These are phyloP conservation scores for Cercospora berteroae DNA, from an alignment of 2,329 filamentous ascomycete species.

Conservation along the genomic window DNA sequence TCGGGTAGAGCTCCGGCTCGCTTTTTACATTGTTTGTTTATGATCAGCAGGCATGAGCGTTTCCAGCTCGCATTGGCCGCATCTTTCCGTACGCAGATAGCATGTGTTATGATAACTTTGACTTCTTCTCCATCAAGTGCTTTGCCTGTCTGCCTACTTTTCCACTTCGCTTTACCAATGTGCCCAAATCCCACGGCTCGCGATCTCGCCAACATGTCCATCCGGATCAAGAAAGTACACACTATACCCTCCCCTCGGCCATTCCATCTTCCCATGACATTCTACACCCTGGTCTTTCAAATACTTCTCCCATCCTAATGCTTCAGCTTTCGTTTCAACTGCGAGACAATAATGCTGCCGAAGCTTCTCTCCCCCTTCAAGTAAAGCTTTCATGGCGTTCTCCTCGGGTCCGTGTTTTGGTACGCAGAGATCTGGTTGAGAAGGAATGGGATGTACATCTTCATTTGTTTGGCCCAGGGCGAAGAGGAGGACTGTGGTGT, in stretches of 20 bases:
- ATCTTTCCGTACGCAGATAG: background rate
- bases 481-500: conserved; percentile 18
- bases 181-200: conserved; percentile 18
- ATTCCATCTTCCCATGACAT: conserved; percentile 16
- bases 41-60: background rate
- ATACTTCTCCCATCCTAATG: conserved; percentile 14
- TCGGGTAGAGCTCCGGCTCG: background rate
- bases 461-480: conserved; percentile 10
- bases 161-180: conserved; percentile 1
- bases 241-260: conserved; percentile 18
- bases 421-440: conserved; percentile 7
- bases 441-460: conserved; percentile 8
- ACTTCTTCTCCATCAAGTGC: background rate
- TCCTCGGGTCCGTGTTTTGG: conserved; percentile 15
- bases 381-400: background rate
- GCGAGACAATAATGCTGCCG: conserved; percentile 19
- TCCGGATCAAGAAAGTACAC: conserved; percentile 21
- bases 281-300: background rate
- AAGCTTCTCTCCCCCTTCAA: conserved; percentile 6
- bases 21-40: background rate
- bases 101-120: background rate
- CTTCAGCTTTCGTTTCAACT: conserved; percentile 13
- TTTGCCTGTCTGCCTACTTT: background rate
- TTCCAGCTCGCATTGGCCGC: background rate
- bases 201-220: conserved; percentile 19